Evolutionary conservation across 2,329 filamentous ascomycete species (phyloP).

Genomic region (Fusarium transvaalense): DNA sequence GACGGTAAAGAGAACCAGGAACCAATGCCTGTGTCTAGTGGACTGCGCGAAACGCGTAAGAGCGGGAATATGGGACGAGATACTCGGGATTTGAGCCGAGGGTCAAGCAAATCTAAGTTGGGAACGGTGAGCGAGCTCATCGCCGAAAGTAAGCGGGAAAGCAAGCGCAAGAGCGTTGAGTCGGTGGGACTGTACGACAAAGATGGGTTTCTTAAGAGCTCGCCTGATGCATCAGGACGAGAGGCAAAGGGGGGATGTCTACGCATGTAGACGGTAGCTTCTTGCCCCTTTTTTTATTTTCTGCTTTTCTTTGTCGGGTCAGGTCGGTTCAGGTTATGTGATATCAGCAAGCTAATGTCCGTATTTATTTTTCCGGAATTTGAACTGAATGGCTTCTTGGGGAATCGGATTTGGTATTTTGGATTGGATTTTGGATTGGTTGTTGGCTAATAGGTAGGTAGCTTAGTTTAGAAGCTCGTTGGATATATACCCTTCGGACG

Average conservation of each 20-base stretch:
- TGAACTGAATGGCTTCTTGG: background rate
- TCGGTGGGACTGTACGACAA: slow-evolving; percentile 60
- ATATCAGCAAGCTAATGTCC: slow-evolving; percentile 21
- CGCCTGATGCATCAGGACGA: slow-evolving; percentile 57
- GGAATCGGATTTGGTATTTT: background rate
- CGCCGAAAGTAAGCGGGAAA: slow-evolving; percentile 42
- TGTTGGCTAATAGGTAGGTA: slow-evolving; percentile 28
- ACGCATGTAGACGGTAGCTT: slow-evolving; percentile 46
- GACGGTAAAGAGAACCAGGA: slow-evolving; percentile 50
- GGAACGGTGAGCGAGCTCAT: slow-evolving; percentile 48
- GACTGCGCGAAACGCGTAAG: slow-evolving; percentile 37
- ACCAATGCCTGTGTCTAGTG: slow-evolving; percentile 16
- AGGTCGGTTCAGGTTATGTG: slow-evolving; percentile 11
- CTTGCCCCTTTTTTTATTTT: slow-evolving; percentile 6
- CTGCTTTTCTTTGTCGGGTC: slow-evolving; percentile 32
- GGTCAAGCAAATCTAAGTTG: slow-evolving; percentile 38
- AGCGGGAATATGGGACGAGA: slow-evolving; percentile 42
- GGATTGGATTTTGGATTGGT: too few species aligned
- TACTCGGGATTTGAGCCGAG: slow-evolving; percentile 34
- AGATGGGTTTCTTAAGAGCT: slow-evolving; percentile 60
- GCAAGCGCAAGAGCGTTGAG: slow-evolving; percentile 51
- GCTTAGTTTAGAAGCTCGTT: slow-evolving; percentile 35
- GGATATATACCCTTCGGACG: slow-evolving; percentile 43
- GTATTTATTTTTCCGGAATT: slow-evolving; percentile 15
- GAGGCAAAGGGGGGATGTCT: slow-evolving; percentile 44